A percentile compares a stretch with the other conserved stretches of the same genome.
Conservation (phyloP, 768 basidiomycete species). For the Xerocomus spinulosus region DNA sequence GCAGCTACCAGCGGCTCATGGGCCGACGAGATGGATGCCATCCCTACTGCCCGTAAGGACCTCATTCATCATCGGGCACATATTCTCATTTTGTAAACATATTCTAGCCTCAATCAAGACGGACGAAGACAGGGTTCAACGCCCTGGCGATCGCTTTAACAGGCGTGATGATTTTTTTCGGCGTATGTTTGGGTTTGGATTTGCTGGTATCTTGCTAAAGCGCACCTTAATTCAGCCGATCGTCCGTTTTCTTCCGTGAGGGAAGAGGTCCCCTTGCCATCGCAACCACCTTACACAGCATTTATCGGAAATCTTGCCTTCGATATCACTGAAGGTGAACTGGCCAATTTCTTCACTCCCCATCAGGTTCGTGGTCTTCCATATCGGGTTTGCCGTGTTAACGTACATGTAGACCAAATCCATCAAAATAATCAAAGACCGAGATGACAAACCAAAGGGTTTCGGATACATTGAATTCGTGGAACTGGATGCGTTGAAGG, state of each 20-base stretch:
- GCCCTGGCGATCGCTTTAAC: conserved; percentile 50
- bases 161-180: conserved; percentile 66
- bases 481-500: conserved; percentile 81
- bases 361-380: conserved; percentile 43
- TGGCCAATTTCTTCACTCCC: conserved; percentile 75
- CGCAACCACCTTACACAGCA: conserved; percentile 91
- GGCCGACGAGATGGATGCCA: conserved; percentile 96
- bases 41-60: conserved; percentile 89
- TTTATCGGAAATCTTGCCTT: conserved; percentile 95
- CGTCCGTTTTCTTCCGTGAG: conserved; percentile 56
- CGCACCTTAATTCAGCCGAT: conserved; percentile 40
- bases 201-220: conserved; percentile 7
- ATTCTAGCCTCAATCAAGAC: conserved; percentile 59
- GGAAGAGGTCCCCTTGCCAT: conserved; percentile 95
- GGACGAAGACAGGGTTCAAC: conserved; percentile 55
- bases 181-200: conserved; percentile 40
- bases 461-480: conserved; percentile 97
- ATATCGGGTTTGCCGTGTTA: background rate
- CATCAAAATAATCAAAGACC: conserved; percentile 89
- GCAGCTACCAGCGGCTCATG: conserved; percentile 88
- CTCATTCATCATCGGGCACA: conserved; percentile 2
- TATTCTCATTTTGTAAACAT: conserved; percentile 12
- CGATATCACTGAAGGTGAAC: conserved; percentile 79
- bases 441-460: conserved; percentile 93
- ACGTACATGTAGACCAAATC: conserved; percentile 55